Evolutionary conservation across 2,329 filamentous ascomycete species (phyloP), one percentile per base, ranked within the genome.

Genomic region (Colletotrichum sp.): DNA sequence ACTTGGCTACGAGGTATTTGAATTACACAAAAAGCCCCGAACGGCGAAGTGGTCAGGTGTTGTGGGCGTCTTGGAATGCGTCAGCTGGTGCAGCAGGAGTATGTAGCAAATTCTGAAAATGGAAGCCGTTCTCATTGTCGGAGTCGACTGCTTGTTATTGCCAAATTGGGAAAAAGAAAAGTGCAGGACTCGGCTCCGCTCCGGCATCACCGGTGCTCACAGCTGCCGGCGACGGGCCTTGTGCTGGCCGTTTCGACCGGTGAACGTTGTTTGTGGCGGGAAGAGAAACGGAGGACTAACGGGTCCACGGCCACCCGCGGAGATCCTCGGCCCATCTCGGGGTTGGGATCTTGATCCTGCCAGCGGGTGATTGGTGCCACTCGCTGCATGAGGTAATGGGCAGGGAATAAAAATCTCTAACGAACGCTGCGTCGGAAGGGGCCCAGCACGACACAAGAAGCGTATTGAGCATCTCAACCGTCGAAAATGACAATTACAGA

Each of bases 241-340:
- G 16, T 30, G 21, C 52, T 24, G 32, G 28, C 61, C 55, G 36
- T 61, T 75, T 32, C 28, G 26, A 60, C 32, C 73, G 73, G 73
- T 73, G 57, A 68, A 75, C 70, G 73, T 75, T 58, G 16, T 32
- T 16, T 15, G 36, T 26, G 63, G 57, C 55, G 57, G 70, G 70
- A 64, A 34, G 66, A 48, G 32, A 21, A 57, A 43, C 70, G 70
- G 70, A 68, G 43, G 26, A 32, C 21, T 13, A 32, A 43, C 43
- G 69, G 72, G 32, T 36, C 55, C 30, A 38, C 58, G 24, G 64
- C n/a, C 24, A 57, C 36, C 57, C 64, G 57, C 55, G 70, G 70
- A 75, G 57, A 58, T 63, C 24, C 43, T 75, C 73, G 32, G 70
- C 32, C 57, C 48, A 65, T 73, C 32, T 75, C 70, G 64, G 70